These are phyloP conservation scores for Hypomyces rosellus DNA, from an alignment of 2,329 filamentous ascomycete species.

Conservation along the genomic window DNA sequence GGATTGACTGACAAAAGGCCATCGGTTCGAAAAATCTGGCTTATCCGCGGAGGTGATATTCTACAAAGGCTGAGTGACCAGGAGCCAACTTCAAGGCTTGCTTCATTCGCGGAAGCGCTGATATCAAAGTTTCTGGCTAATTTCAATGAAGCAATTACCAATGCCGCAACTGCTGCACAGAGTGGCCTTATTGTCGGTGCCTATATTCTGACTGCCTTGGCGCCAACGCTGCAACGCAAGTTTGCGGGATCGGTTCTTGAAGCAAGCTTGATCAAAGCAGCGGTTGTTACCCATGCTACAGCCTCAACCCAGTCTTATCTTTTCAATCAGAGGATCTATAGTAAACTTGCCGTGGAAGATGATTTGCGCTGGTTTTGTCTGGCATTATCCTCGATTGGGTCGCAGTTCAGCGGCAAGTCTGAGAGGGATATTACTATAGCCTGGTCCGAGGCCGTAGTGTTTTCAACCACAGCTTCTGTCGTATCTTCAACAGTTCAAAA, in stretches of 20 bases:
- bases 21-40: constrained; percentile 72
- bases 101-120: constrained; percentile 47
- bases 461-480: constrained; percentile 58
- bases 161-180: constrained; percentile 72
- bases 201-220: constrained; percentile 65
- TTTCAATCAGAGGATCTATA: constrained; percentile 76
- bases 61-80: constrained; percentile 50
- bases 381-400: constrained; percentile 58
- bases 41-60: constrained; percentile 65
- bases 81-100: constrained; percentile 40
- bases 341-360: constrained; percentile 66
- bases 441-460: constrained; percentile 86
- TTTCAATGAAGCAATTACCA: constrained; percentile 72
- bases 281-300: constrained; percentile 58
- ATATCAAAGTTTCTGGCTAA: constrained; percentile 55
- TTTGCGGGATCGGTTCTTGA: constrained; percentile 46
- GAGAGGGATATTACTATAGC: constrained; percentile 49
- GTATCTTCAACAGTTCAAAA: constrained; percentile 59
- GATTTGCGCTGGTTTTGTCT: constrained; percentile 73
- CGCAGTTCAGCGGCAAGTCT: constrained; percentile 44
- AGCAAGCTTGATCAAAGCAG: constrained; percentile 47
- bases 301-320: constrained; percentile 85
- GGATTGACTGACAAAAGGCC: constrained; percentile 82
- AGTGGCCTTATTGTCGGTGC: constrained; percentile 75
- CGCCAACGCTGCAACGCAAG: constrained; percentile 46